Evolutionary conservation across 2,329 filamentous ascomycete species (phyloP).

Genomic region (Zasmidium citrigriseum): DNA sequence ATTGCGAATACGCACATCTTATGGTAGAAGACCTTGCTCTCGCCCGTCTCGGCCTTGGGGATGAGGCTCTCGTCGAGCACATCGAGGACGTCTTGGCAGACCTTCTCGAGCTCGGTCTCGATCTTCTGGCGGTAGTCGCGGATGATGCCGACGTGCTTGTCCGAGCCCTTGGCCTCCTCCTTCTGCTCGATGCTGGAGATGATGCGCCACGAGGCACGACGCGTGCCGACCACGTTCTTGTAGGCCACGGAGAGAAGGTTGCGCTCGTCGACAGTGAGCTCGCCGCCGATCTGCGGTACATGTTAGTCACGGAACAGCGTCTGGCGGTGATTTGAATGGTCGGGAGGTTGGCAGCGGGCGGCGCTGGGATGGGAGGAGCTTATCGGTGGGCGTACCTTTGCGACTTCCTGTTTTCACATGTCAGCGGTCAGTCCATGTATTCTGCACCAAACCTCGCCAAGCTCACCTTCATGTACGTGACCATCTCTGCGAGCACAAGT

Average conservation of each 20-base stretch:
- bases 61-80: constrained; percentile 92
- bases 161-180: constrained; percentile 97
- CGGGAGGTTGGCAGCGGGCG: constrained; percentile 7
- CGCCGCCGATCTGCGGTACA: constrained; percentile 59
- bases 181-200: constrained; percentile 99
- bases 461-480: constrained; percentile 92
- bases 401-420: constrained; percentile 71
- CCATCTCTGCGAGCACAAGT: constrained; percentile 69
- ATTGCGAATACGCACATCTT: constrained; percentile 76
- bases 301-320: constrained; percentile 13
- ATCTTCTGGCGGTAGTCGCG: constrained; percentile 98
- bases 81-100: constrained; percentile 96
- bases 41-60: constrained; percentile 91
- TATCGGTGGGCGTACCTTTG: constrained; percentile 65
- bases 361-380: constrained; percentile 19
- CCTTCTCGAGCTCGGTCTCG: constrained; percentile 93
- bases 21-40: constrained; percentile 99
- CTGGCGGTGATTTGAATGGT: background rate
- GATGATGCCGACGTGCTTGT: constrained; percentile 92
- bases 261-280: constrained; percentile 69
- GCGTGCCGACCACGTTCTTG: constrained; percentile 99
- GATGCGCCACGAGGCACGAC: constrained; percentile 98
- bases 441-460: background rate
- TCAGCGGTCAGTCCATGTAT: constrained; percentile 32
- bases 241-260: constrained; percentile 98